A percentile compares a stretch with the other conserved stretches of the same genome.
These are phyloP conservation scores for Aureobasidium zeae DNA, from an alignment of 2,329 filamentous ascomycete species.

Conservation along the genomic window DNA sequence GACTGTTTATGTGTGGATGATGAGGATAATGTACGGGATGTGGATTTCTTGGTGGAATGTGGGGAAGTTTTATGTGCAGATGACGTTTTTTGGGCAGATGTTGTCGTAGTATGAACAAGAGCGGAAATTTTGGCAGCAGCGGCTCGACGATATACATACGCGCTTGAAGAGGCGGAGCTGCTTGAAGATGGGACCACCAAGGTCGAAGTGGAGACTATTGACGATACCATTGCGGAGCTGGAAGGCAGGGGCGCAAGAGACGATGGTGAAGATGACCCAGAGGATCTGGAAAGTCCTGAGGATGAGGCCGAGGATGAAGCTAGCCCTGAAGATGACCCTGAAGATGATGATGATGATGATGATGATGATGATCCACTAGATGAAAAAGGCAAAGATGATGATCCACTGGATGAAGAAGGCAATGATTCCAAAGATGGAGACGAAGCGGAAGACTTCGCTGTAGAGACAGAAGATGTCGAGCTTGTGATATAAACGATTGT, in stretches of 20 bases:
- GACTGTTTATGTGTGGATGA: not conserved
- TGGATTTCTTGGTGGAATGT: not conserved
- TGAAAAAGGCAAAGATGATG: no score
- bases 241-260: not conserved
- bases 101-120: not conserved
- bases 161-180: not conserved
- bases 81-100: not conserved
- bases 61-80: conserved; percentile 2
- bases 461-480: not conserved
- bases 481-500: conserved; percentile 2
- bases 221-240: not conserved
- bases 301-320: not conserved
- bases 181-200: not conserved
- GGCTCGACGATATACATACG: conserved; percentile 6
- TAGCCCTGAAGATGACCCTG: not conserved
- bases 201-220: no score
- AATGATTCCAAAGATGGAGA: no score
- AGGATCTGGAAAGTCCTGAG: not conserved
- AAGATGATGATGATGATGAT: not conserved
- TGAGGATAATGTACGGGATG: not conserved
- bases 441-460: not conserved
- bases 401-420: no score
- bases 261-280: not conserved
- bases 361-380: no score
- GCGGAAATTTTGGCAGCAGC: not conserved